Conservation (phyloP, 2,329 filamentous ascomycete genomes). For the Cadophora sp. region DNA sequence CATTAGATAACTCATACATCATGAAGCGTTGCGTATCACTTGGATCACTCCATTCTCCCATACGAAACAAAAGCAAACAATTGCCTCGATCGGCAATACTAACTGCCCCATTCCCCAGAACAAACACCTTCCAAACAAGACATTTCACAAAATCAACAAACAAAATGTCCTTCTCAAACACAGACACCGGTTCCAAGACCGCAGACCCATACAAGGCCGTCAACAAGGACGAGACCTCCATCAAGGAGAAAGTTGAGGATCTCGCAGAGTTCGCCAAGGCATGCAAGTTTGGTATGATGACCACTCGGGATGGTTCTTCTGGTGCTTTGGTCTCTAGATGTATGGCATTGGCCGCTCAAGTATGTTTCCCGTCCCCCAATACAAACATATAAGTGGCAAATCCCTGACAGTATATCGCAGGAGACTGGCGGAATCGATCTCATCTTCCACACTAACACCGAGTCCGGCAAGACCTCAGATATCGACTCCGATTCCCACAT, state of each 20-base stretch:
- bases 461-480: constrained; percentile 87
- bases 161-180: constrained; percentile 59
- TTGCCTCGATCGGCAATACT: constrained; percentile 26
- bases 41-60: constrained; percentile 12
- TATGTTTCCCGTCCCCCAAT: constrained; percentile 47
- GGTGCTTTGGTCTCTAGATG: constrained; percentile 79
- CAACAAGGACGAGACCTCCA: constrained; percentile 68
- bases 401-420: constrained; percentile 50
- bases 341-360: constrained; percentile 84
- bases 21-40: constrained; percentile 29
- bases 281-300: constrained; percentile 90
- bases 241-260: constrained; percentile 79
- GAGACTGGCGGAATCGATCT: constrained; percentile 81
- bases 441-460: constrained; percentile 91
- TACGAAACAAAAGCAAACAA: constrained; percentile 12
- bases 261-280: constrained; percentile 73
- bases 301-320: constrained; percentile 70
- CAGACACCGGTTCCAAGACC: constrained; percentile 65
- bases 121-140: constrained; percentile 21
- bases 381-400: constrained; percentile 18
- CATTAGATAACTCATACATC: constrained; percentile 7
- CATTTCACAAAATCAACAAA: constrained; percentile 12
- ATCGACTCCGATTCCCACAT: constrained; percentile 73
- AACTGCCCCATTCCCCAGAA: constrained; percentile 22
- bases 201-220: constrained; percentile 79